phyloP scores from a whole-genome alignment of 768 basidiomycete genomes.

The Xerocomellus chrysenteron region DNA sequence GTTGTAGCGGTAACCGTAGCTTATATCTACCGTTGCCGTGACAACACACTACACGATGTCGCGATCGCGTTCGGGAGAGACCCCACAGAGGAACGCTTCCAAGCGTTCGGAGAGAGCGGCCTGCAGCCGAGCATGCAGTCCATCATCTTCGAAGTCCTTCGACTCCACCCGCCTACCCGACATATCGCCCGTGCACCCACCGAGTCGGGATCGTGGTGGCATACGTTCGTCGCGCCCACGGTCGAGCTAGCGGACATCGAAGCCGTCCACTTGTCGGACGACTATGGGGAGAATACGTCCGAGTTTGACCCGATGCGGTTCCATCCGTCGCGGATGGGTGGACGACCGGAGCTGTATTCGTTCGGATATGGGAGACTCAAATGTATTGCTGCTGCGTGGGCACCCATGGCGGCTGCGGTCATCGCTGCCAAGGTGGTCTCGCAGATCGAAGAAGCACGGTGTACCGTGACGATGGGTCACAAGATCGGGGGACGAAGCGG shows the following conservation, averaged over 20 bases:
- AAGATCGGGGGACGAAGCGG: slow-evolving; percentile 44
- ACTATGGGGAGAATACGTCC: slow-evolving; percentile 34
- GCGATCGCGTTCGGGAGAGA: slow-evolving; percentile 28
- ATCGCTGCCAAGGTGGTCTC: slow-evolving; percentile 44
- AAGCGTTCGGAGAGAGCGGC: slow-evolving; percentile 11
- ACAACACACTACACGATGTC: slow-evolving; percentile 17
- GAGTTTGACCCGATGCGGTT: slow-evolving; percentile 46
- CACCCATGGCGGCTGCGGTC: slow-evolving; percentile 53
- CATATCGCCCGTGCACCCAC: slow-evolving; percentile 22
- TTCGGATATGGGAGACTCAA: slow-evolving; percentile 46
- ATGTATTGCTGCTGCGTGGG: slow-evolving; percentile 51
- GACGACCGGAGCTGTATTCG: slow-evolving; percentile 32
- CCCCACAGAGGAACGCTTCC: slow-evolving; percentile 23
- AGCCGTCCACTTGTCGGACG: slow-evolving; percentile 15
- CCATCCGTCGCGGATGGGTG: slow-evolving; percentile 27
- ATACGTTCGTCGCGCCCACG: not conserved
- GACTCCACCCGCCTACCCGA: slow-evolving; percentile 28
- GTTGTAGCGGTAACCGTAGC: slow-evolving; percentile 52
- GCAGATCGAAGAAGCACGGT: slow-evolving; percentile 27
- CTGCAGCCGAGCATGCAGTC: slow-evolving; percentile 21
- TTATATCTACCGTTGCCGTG: slow-evolving; percentile 22
- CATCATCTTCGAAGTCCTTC: slow-evolving; percentile 29
- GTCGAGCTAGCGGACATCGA: slow-evolving; percentile 28
- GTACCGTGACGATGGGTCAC: slow-evolving; percentile 11
- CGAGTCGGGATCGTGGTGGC: slow-evolving; percentile 13